phyloP scores from a whole-genome alignment of 2,329 filamentous ascomycete genomes.

The Celoporthe dispersa region DNA sequence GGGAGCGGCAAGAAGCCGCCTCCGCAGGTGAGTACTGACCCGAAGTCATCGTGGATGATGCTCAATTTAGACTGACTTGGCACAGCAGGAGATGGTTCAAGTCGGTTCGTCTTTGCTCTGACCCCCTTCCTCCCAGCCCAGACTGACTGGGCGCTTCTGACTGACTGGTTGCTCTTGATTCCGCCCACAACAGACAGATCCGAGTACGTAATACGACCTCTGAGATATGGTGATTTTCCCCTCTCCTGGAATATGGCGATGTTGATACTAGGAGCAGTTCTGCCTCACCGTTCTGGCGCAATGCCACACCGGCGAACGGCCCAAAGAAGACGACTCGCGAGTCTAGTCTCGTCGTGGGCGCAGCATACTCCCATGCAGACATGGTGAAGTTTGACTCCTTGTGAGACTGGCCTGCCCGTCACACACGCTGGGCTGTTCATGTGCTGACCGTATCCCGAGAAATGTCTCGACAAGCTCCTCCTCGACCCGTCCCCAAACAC shows the following conservation, averaged over 20 bases:
- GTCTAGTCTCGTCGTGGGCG: conserved; percentile 80
- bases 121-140: conserved; percentile 18
- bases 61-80: conserved; percentile 41
- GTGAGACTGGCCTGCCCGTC: conserved; percentile 53
- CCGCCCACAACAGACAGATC: conserved; percentile 56
- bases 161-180: conserved; percentile 35
- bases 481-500: conserved; percentile 74
- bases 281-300: conserved; percentile 86
- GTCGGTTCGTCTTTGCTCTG: conserved; percentile 70
- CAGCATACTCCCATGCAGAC: conserved; percentile 95
- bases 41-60: conserved; percentile 12
- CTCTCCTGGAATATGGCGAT: conserved; percentile 22
- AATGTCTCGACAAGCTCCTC: conserved; percentile 44
- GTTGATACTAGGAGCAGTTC: conserved; percentile 61
- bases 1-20: conserved; percentile 70
- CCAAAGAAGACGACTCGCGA: conserved; percentile 61
- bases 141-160: conserved; percentile 34
- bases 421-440: neutral
- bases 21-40: conserved; percentile 64
- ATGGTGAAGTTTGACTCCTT: conserved; percentile 84
- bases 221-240: neutral
- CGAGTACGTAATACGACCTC: conserved; percentile 55
- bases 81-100: conserved; percentile 95
- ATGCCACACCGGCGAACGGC: conserved; percentile 44
- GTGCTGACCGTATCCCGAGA: conserved; percentile 33